Percentiles rank a stretch among this genome's conserved stretches.
Conservation (phyloP, 805 yeast species). For the Starmera dryadoides region DNA sequence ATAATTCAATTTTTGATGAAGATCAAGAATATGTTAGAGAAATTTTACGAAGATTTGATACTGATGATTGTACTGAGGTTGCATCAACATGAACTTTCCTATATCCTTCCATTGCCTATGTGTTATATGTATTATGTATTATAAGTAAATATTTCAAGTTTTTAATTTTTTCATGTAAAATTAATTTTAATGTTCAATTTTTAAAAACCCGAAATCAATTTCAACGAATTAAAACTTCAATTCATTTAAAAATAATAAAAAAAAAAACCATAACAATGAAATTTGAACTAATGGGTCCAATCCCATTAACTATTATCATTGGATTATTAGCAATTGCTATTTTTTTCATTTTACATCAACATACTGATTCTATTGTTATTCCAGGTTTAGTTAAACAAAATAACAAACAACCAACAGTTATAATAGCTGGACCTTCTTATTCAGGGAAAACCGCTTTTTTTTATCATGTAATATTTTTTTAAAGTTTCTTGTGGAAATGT, state of each 20-base stretch:
- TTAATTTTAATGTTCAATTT: too few species aligned
- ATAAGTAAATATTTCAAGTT: too few species aligned
- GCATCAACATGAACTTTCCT: neutral
- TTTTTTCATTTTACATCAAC: constrained; percentile 9
- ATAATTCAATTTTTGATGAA: neutral
- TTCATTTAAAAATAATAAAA: too few species aligned
- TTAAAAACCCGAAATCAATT: too few species aligned
- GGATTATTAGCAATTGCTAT: constrained; percentile 2
- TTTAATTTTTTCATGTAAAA: too few species aligned
- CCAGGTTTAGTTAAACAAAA: constrained; percentile 9
- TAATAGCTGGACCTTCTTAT: constrained; percentile 57
- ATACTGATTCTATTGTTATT: constrained; percentile 6
- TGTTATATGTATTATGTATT: too few species aligned
- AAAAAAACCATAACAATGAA: too few species aligned
- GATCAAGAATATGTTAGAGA: neutral
- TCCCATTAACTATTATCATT: neutral
- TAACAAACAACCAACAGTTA: constrained; percentile 43
- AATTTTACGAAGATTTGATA: neutral
- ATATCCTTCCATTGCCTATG: too few species aligned
- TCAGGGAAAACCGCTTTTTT: constrained; percentile 64
- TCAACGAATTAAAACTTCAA: too few species aligned
- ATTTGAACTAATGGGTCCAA: neutral
- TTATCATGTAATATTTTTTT: constrained; percentile 15
- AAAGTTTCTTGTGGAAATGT: constrained; percentile 1
- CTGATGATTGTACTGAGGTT: neutral